phyloP scores from a whole-genome alignment of 805 yeast species.

The Candida orba region DNA sequence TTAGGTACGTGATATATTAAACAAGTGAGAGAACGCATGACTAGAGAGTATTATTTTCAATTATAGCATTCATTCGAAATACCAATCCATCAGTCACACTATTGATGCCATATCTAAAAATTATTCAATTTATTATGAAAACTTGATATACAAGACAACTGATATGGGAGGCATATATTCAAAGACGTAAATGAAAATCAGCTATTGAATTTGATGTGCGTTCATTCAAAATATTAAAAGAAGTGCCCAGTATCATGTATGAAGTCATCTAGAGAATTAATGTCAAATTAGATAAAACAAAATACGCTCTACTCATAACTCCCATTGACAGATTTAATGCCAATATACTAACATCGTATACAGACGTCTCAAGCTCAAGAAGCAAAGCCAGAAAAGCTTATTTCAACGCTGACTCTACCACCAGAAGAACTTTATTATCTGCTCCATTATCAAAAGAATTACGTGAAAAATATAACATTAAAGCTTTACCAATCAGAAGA shows the following conservation, averaged over 20 bases:
- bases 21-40: not conserved
- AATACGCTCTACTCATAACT: not conserved
- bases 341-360: constrained; percentile 26
- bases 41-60: not conserved
- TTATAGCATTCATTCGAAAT: not conserved
- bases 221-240: too few species aligned
- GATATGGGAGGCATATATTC: too few species aligned
- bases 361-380: constrained; percentile 99
- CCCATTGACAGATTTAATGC: not conserved
- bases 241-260: too few species aligned
- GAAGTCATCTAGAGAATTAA: too few species aligned
- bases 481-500: constrained; percentile 94
- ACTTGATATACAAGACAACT: too few species aligned
- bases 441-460: constrained; percentile 99
- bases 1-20: constrained; percentile 32
- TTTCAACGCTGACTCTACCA: constrained; percentile 96
- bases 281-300: too few species aligned
- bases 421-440: constrained; percentile 89
- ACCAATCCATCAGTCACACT: not conserved
- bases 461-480: constrained; percentile 94
- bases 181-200: too few species aligned
- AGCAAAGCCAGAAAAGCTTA: constrained; percentile 99
- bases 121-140: too few species aligned
- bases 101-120: too few species aligned
- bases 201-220: too few species aligned